Conservation (phyloP, 768 basidiomycete species). For the Pleurotus giganteus region DNA sequence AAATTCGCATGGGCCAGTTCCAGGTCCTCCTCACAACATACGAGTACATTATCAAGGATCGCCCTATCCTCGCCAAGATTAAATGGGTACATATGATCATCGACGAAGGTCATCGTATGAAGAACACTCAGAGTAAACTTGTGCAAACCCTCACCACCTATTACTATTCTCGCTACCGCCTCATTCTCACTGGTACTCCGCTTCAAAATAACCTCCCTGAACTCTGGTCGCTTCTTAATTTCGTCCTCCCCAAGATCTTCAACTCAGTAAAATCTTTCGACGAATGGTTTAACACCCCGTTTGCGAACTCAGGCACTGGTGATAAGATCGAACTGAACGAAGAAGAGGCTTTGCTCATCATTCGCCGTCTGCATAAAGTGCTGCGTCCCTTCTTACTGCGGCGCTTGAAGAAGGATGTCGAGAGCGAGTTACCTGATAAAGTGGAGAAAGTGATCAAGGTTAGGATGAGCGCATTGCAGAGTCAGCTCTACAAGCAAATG, state of each 20-base stretch:
- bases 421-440: slow-evolving; percentile 93
- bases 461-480: slow-evolving; percentile 90
- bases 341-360: slow-evolving; percentile 98
- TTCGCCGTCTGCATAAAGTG: slow-evolving; percentile 95
- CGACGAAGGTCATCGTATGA: slow-evolving; percentile 97
- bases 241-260: slow-evolving; percentile 93
- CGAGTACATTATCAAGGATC: slow-evolving; percentile 97
- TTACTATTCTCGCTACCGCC: slow-evolving; percentile 89
- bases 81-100: slow-evolving; percentile 99
- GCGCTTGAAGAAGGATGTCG: slow-evolving; percentile 94
- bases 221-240: slow-evolving; percentile 93
- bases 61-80: slow-evolving; percentile 83
- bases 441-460: slow-evolving; percentile 98
- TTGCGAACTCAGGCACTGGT: slow-evolving; percentile 95
- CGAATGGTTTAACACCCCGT: slow-evolving; percentile 99
- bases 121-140: slow-evolving; percentile 90
- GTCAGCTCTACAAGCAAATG: slow-evolving; percentile 94
- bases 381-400: slow-evolving; percentile 91
- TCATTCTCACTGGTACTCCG: slow-evolving; percentile 94
- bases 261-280: slow-evolving; percentile 99
- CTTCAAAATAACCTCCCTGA: slow-evolving; percentile 97
- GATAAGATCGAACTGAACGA: slow-evolving; percentile 99
- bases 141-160: slow-evolving; percentile 87
- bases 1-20: slow-evolving; percentile 79
- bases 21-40: slow-evolving; percentile 94